Base-by-base conservation (phyloP, 2,329 filamentous ascomycete genomes). In the Falciphora oryzae region DNA sequence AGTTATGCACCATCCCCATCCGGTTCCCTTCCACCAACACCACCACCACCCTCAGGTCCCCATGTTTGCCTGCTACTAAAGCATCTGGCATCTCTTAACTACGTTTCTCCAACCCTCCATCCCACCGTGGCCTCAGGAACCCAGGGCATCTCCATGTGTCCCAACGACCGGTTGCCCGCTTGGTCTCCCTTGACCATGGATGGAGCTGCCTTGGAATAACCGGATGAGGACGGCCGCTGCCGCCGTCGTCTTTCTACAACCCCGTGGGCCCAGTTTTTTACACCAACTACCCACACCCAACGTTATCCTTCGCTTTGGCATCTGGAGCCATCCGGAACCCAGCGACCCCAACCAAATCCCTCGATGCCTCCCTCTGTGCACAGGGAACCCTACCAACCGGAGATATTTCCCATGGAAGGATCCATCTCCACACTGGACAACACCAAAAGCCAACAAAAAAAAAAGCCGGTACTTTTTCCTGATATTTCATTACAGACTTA, bases 391-490 rank as follows among this genome's bases (percentile, higher is more conserved):
- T 50, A 35, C 32, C 10, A 22, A 5, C 38, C 16, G 6, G 38
- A 50, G 38, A 22, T 50, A 8, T 11, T 50, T 22, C 38, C 38
- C 18, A 22, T 22, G 38, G 38, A 50, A 50, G 38, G 38, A 50
- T 50, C 18, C 3, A 50, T 22, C 38, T 50, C 38, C 16, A 50
- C 2, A 10, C 38, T 22, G 38, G 56, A 50, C 35, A 50, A 62
- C 60, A 56, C 25, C 60, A 62, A 63, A 63, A 63, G 50, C 44
- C 31, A 63, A n/a, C n/a, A 29, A 38, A 53, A 57, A 63, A 53
- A 63, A 63, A 63, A 63, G 61, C 61, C 31, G 61, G 61, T n/a
- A 29, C 61, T 63, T 57, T 63, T 63, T n/a, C 32, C 25, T 59
- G 31, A 32, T 62, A 25, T 32, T 53, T 57, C 25, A 31, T 56